phyloP scores from a whole-genome alignment of 2,329 filamentous ascomycete species.

The Exophiala mesophila region DNA sequence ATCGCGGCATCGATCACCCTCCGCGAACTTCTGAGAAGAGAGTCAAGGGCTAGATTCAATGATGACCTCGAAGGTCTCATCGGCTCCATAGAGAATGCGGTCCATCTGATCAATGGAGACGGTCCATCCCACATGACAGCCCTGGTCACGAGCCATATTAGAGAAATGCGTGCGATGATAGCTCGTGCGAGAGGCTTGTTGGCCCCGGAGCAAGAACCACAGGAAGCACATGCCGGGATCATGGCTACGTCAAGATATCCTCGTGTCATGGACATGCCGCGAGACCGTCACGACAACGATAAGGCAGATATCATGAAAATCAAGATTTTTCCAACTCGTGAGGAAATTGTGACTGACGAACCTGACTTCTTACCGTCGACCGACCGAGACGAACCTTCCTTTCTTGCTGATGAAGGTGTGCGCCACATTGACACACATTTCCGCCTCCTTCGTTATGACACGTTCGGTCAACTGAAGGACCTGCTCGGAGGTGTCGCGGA shows the following conservation, averaged over 20 bases:
- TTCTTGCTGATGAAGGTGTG: constrained; percentile 5
- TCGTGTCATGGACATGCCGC: constrained; percentile 3
- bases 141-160: constrained; percentile 4
- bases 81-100: constrained; percentile 9
- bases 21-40: constrained; percentile 25
- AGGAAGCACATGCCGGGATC: neutral
- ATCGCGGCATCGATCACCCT: constrained; percentile 19
- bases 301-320: constrained; percentile 25
- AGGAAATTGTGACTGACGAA: constrained; percentile 31
- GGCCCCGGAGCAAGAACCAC: constrained; percentile 1
- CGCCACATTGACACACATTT: constrained; percentile 54
- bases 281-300: constrained; percentile 12
- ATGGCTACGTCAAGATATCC: constrained; percentile 3
- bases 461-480: constrained; percentile 61
- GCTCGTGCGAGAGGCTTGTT: constrained; percentile 12
- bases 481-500: constrained; percentile 31
- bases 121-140: constrained; percentile 25
- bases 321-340: neutral
- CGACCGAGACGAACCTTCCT: constrained; percentile 6
- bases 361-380: constrained; percentile 11
- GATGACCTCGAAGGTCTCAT: constrained; percentile 25
- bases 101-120: constrained; percentile 10
- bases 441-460: constrained; percentile 65
- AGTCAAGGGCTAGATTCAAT: constrained; percentile 19
- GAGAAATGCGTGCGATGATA: constrained; percentile 12